Percentiles rank a stretch among this genome's conserved stretches.
Evolutionary conservation across 2,329 filamentous ascomycete genomes (phyloP).

Genomic region (Paradendryphiella salina): DNA sequence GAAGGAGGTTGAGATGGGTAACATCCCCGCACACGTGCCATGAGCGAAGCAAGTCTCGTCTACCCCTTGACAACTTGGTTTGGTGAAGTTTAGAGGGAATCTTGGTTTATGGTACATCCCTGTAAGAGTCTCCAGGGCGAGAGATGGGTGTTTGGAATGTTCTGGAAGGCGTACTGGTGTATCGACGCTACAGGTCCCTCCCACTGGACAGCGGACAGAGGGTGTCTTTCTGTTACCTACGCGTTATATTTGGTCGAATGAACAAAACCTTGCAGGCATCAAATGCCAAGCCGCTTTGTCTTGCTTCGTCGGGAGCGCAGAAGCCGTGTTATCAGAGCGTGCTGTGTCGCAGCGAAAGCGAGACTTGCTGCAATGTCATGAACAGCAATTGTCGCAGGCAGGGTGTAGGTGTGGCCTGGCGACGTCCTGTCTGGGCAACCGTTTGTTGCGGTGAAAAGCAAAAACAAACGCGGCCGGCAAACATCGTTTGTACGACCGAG

Average conservation of each 20-base stretch:
- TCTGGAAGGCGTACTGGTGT: conserved; percentile 12
- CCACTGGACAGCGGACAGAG: background rate
- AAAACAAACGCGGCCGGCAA: conserved; percentile 7
- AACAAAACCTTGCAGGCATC: background rate
- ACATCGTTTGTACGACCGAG: conserved; percentile 11
- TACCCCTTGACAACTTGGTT: background rate
- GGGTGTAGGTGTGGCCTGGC: background rate
- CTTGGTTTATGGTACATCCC: background rate
- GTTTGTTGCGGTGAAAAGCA: conserved; percentile 8
- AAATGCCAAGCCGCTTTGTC: background rate
- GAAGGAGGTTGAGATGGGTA: conserved; percentile 40
- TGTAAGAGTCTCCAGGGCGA: background rate
- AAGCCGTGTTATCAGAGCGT: background rate
- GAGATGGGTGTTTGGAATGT: background rate
- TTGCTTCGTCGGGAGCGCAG: background rate
- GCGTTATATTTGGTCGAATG: conserved; percentile 2
- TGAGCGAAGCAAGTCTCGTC: background rate
- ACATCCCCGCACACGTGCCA: conserved; percentile 9
- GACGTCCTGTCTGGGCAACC: background rate
- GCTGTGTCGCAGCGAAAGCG: background rate
- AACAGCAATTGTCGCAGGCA: background rate
- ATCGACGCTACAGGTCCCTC: conserved; percentile 8
- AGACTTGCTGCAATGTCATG: background rate
- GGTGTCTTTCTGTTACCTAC: conserved; percentile 3
- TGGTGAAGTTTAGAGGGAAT: background rate